These are phyloP conservation scores for Ascochyta viciae-villosae DNA, from an alignment of 2,329 filamentous ascomycete species.

Conservation along the genomic window DNA sequence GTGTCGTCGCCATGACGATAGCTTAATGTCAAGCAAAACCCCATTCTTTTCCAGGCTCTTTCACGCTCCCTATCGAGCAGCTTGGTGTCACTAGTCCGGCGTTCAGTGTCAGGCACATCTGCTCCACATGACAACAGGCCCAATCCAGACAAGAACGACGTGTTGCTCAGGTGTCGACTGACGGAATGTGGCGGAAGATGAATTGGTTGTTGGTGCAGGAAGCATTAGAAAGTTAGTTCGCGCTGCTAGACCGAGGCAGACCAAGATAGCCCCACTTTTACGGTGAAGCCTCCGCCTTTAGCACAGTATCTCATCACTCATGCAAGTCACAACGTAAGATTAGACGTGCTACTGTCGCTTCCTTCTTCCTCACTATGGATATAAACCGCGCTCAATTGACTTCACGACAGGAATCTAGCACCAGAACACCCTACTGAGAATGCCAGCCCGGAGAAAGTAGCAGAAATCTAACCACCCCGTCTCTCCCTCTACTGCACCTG, in stretches of 20 bases:
- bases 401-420: constrained; percentile 24
- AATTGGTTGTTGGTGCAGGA: neutral
- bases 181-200: no score
- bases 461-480: constrained; percentile 17
- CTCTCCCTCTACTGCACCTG: constrained; percentile 57
- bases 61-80: neutral
- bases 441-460: constrained; percentile 26
- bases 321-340: neutral
- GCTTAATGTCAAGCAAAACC: neutral
- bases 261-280: constrained; percentile 8
- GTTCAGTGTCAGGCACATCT: neutral
- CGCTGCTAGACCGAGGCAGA: constrained; percentile 10
- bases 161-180: no score
- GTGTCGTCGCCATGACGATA: constrained; percentile 25
- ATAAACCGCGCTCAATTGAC: constrained; percentile 21
- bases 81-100: neutral
- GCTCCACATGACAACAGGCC: neutral
- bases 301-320: neutral
- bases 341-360: neutral
- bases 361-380: neutral
- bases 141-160: no score
- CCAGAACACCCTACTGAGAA: constrained; percentile 30
- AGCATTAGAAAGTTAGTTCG: neutral
- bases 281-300: neutral
- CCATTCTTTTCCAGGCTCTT: constrained; percentile 7